phyloP scores from a whole-genome alignment of 257 asterid species.

The Solanum megistacrolobum region DNA sequence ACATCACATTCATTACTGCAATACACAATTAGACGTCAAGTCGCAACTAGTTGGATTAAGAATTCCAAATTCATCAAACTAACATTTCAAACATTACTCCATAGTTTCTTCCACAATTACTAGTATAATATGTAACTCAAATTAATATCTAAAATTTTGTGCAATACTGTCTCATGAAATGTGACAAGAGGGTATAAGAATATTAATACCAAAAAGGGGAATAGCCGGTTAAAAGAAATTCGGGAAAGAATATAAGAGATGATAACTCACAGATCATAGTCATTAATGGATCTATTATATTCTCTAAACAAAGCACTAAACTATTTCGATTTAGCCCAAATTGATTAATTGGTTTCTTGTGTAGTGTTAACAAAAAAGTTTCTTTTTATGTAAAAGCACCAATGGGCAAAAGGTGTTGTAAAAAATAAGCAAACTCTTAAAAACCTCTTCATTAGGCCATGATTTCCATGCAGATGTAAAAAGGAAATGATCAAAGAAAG shows the following conservation, averaged over 20 bases:
- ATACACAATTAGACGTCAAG: neutral
- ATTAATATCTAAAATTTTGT: neutral
- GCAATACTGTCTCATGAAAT: neutral
- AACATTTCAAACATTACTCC: neutral
- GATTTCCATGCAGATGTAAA: neutral
- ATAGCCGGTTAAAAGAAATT: neutral
- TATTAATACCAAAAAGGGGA: neutral
- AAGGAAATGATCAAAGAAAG: neutral
- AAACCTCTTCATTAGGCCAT: neutral
- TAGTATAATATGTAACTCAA: neutral
- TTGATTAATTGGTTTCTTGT: neutral
- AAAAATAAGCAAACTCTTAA: neutral
- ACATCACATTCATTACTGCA: neutral
- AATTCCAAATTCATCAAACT: neutral
- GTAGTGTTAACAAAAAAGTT: neutral
- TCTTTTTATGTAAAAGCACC: neutral
- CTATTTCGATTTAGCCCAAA: neutral
- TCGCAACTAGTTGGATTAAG: neutral
- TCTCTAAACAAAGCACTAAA: neutral
- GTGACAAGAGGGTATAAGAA: neutral
- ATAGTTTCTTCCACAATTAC: neutral
- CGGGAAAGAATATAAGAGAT: neutral
- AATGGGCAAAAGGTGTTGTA: neutral
- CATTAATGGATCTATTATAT: neutral
- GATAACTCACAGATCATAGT: neutral